phyloP scores from a whole-genome alignment of 2,329 filamentous ascomycete genomes.

The Ceratocystis diversiconidia region DNA sequence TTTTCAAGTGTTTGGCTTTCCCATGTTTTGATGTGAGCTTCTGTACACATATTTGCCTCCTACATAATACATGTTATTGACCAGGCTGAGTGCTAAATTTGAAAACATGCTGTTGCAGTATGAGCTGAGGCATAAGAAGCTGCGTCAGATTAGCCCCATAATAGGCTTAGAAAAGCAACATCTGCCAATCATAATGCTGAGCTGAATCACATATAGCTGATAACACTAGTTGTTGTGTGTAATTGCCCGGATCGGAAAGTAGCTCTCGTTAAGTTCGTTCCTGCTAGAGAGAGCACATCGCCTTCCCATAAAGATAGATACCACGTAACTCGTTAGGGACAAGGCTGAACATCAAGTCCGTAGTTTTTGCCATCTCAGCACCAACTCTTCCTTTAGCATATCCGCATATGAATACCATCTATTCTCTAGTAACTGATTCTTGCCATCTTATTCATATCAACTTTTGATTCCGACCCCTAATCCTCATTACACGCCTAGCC shows the following conservation, averaged over 20 bases:
- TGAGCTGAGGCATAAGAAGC: background rate
- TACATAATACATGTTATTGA: background rate
- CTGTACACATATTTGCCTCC: background rate
- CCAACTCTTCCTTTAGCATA: too few relatives aligned
- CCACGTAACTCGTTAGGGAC: background rate
- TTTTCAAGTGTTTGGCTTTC: background rate
- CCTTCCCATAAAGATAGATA: background rate
- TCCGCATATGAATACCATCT: too few relatives aligned
- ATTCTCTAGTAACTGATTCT: too few relatives aligned
- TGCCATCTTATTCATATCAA: too few relatives aligned
- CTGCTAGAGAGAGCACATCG: background rate
- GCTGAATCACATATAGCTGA: background rate
- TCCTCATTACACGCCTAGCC: too few relatives aligned
- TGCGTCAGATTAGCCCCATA: background rate
- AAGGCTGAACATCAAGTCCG: too few relatives aligned
- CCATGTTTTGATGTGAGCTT: background rate
- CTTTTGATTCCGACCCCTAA: too few relatives aligned
- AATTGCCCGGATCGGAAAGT: background rate
- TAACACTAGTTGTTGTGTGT: background rate
- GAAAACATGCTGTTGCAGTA: background rate
- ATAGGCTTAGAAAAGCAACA: background rate
- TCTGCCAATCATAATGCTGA: background rate
- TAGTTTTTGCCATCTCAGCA: too few relatives aligned
- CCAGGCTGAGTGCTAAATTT: background rate
- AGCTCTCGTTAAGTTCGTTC: background rate